Percentiles rank a stretch among this genome's conserved stretches.
Conservation (phyloP, 2,329 filamentous ascomycete genomes). For the Aspergillus sclerotialis region DNA sequence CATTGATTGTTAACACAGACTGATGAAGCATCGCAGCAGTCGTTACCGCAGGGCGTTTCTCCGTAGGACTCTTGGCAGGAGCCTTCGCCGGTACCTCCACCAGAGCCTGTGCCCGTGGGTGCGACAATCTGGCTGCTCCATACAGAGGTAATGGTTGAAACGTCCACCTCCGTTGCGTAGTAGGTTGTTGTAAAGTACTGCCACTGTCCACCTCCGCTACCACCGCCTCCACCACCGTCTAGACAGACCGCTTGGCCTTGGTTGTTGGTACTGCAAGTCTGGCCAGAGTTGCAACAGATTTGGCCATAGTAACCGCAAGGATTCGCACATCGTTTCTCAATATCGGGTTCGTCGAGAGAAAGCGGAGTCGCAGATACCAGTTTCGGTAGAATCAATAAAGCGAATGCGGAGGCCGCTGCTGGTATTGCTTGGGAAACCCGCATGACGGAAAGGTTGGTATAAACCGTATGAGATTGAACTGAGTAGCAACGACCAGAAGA, state of each 20-base stretch:
- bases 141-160: conserved; percentile 47
- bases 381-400: conserved; percentile 17
- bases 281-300: conserved; percentile 42
- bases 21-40: conserved; percentile 39
- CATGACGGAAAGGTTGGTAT: conserved; percentile 18
- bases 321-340: conserved; percentile 38
- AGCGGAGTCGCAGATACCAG: conserved; percentile 25
- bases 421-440: conserved; percentile 18
- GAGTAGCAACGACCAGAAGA: too few species aligned
- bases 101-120: conserved; percentile 10
- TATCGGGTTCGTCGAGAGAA: conserved; percentile 12
- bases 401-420: conserved; percentile 19
- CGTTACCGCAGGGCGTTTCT: conserved; percentile 37
- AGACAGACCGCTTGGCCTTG: conserved; percentile 44
- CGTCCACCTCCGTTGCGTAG: conserved; percentile 45
- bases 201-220: conserved; percentile 41
- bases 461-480: too few species aligned
- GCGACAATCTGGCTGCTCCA: conserved; percentile 38
- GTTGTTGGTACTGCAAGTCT: conserved; percentile 45
- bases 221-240: conserved; percentile 10
- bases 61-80: conserved; percentile 42
- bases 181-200: conserved; percentile 52
- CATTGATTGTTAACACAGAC: conserved; percentile 37
- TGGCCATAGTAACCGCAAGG: conserved; percentile 47
- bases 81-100: conserved; percentile 7